Conservation (phyloP, 148 eudicot species). For the Rhododendron ovatum region DNA sequence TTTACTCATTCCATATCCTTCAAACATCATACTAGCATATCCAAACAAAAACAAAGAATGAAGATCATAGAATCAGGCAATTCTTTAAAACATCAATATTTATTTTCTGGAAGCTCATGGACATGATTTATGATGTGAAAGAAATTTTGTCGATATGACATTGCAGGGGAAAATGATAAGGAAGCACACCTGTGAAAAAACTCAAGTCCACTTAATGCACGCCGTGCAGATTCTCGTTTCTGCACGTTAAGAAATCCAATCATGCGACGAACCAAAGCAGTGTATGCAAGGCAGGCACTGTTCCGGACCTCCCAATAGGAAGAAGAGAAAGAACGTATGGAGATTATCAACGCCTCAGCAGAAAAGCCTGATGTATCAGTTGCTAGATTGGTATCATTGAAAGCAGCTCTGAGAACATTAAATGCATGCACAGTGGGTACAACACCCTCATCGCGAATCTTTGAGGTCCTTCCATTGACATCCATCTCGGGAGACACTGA, state of each 20-base stretch:
- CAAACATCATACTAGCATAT: background rate
- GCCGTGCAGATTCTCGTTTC: slow-evolving; percentile 81
- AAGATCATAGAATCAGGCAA: background rate
- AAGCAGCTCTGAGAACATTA: slow-evolving; percentile 86
- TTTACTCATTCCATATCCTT: background rate
- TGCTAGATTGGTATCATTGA: slow-evolving; percentile 89
- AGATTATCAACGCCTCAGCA: slow-evolving; percentile 86
- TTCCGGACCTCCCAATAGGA: slow-evolving; percentile 95
- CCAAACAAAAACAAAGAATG: background rate
- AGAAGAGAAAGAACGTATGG: slow-evolving; percentile 84
- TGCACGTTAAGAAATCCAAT: slow-evolving; percentile 94
- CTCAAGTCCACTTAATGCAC: slow-evolving; percentile 83
- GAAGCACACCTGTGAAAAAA: slow-evolving; percentile 80
- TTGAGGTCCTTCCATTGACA: slow-evolving; percentile 42
- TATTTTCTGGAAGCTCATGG: background rate
- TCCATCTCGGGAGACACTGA: slow-evolving; percentile 16
- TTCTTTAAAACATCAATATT: background rate
- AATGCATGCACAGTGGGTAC: slow-evolving; percentile 97
- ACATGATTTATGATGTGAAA: background rate
- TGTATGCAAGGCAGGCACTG: slow-evolving; percentile 90
- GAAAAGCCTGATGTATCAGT: slow-evolving; percentile 94
- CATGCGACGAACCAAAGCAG: slow-evolving; percentile 97
- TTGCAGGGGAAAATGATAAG: background rate
- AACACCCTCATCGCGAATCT: slow-evolving; percentile 88
- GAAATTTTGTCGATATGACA: background rate